A percentile compares a stretch with the other conserved stretches of the same genome.
These are phyloP conservation scores for Alternaria sp. DNA, from an alignment of 2,329 filamentous ascomycete genomes.

Conservation along the genomic window DNA sequence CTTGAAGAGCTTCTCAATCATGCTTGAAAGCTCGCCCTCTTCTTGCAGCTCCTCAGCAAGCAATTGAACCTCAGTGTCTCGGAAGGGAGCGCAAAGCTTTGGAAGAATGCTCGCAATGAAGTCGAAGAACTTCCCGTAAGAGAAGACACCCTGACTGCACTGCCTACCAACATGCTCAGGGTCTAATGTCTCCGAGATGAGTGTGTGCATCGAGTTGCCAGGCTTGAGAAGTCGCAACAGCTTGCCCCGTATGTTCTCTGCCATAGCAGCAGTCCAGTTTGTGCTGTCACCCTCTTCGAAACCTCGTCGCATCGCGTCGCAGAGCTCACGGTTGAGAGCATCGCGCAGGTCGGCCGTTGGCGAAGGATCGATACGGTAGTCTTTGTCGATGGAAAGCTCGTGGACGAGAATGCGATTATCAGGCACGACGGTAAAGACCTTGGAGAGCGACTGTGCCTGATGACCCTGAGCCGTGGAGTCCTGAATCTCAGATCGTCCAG, in stretches of 20 bases:
- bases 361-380: constrained; percentile 71
- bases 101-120: constrained; percentile 78
- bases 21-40: constrained; percentile 61
- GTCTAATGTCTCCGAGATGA: constrained; percentile 78
- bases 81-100: constrained; percentile 79
- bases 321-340: constrained; percentile 65
- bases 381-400: constrained; percentile 79
- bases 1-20: constrained; percentile 78
- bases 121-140: constrained; percentile 79
- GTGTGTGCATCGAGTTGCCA: constrained; percentile 74
- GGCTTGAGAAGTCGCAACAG: constrained; percentile 73
- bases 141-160: constrained; percentile 74
- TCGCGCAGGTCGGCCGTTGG: constrained; percentile 64
- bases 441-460: constrained; percentile 54
- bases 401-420: constrained; percentile 78
- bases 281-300: constrained; percentile 70
- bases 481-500: constrained; percentile 17
- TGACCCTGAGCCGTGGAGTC: constrained; percentile 33
- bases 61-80: constrained; percentile 76
- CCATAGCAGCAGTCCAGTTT: constrained; percentile 72
- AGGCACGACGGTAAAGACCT: constrained; percentile 68
- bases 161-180: constrained; percentile 73
- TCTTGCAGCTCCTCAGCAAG: constrained; percentile 65
- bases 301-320: constrained; percentile 66
- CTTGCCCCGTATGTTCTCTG: constrained; percentile 73